phyloP scores from a whole-genome alignment of 2,329 filamentous ascomycete species.

The Sarocladium strictum region DNA sequence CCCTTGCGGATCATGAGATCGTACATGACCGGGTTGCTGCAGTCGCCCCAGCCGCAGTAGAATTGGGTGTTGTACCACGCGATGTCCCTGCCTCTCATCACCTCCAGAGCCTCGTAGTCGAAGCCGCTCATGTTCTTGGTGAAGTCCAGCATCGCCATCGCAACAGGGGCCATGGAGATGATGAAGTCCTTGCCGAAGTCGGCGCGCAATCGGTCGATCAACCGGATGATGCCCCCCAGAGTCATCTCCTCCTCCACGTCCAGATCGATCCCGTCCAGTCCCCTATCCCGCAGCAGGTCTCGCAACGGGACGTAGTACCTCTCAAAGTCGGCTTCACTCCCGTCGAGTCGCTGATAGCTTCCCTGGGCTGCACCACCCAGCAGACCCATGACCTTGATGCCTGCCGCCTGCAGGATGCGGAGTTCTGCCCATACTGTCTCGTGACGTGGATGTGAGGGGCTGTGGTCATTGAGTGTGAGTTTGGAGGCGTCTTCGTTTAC shows the following conservation, averaged over 20 bases:
- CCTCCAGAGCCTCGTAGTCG: conserved; percentile 69
- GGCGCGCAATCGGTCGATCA: conserved; percentile 60
- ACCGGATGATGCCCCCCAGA: conserved; percentile 56
- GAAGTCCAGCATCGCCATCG: conserved; percentile 57
- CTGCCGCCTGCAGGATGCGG: conserved; percentile 61
- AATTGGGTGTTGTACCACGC: conserved; percentile 90
- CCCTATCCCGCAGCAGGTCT: conserved; percentile 54
- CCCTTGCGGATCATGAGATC: conserved; percentile 51
- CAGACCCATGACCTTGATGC: conserved; percentile 80
- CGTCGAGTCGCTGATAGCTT: conserved; percentile 56
- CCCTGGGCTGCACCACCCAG: conserved; percentile 79
- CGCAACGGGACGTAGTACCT: conserved; percentile 65
- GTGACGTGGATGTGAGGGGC: conserved; percentile 61
- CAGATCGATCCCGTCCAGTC: conserved; percentile 66
- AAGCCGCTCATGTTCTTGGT: conserved; percentile 70
- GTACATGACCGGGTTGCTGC: conserved; percentile 40
- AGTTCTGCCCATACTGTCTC: conserved; percentile 74
- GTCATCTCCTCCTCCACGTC: conserved; percentile 76
- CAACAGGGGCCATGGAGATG: conserved; percentile 77
- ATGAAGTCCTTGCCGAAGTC: conserved; percentile 69
- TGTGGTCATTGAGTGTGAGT: conserved; percentile 76
- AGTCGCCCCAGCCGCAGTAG: conserved; percentile 80
- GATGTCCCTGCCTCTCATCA: conserved; percentile 58
- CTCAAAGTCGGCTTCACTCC: conserved; percentile 53
- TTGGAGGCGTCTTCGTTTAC: conserved; percentile 61